Evolutionary conservation across 768 basidiomycete species (phyloP).

Genomic region (Trametes coccinea): DNA sequence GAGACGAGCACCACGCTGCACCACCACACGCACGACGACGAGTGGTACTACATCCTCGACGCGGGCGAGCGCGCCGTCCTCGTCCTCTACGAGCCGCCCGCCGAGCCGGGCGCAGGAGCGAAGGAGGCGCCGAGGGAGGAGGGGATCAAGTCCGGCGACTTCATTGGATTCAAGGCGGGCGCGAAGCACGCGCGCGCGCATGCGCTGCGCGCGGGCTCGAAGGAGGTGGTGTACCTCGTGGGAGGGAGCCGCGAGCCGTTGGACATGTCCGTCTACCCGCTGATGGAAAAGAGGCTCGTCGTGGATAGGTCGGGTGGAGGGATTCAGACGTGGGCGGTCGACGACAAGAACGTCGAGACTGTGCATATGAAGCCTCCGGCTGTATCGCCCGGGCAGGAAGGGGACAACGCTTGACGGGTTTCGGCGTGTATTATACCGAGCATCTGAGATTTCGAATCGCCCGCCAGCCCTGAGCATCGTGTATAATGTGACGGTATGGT

Average conservation of each 20-base stretch:
- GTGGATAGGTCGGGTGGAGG: slow-evolving; percentile 11
- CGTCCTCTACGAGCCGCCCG: slow-evolving; percentile 16
- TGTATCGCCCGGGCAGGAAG: not conserved
- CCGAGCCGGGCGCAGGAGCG: not conserved
- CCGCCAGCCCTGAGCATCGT: no score
- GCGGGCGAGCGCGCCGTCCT: slow-evolving; percentile 21
- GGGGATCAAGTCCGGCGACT: slow-evolving; percentile 25
- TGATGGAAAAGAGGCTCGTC: slow-evolving; percentile 16
- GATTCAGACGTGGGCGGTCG: slow-evolving; percentile 13
- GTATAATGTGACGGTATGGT: no score
- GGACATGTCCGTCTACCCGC: slow-evolving; percentile 28
- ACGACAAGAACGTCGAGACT: slow-evolving; percentile 21
- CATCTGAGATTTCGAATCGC: no score
- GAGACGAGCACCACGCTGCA: slow-evolving; percentile 23
- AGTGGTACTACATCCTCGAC: slow-evolving; percentile 26
- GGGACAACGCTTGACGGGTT: not conserved
- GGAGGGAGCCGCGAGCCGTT: slow-evolving; percentile 26
- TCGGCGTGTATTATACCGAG: not conserved
- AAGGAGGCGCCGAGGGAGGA: slow-evolving; percentile 18
- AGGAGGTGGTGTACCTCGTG: slow-evolving; percentile 28
- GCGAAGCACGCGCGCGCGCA: slow-evolving; percentile 18
- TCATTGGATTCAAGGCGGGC: slow-evolving; percentile 28
- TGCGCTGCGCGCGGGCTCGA: slow-evolving; percentile 21
- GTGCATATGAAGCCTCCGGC: slow-evolving; percentile 7
- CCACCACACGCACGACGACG: slow-evolving; percentile 27